Base-by-base conservation (phyloP, 345 rosid genomes). In the Linum lewisii region DNA sequence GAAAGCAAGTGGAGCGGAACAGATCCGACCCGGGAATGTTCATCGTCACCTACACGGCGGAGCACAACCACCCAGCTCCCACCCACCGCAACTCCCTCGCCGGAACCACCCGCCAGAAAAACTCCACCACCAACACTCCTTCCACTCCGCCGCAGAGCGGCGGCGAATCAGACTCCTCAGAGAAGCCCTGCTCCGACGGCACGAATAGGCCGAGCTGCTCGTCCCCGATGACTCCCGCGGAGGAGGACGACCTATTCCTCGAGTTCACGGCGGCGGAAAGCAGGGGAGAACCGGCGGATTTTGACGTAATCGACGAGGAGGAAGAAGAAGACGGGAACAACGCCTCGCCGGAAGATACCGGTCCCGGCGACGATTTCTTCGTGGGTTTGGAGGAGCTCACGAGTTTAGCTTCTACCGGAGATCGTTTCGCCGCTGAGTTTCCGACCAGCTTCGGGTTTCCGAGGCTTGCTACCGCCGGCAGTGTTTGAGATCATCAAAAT, bases 1-100 rank as follows among this genome's bases (percentile, higher is more conserved):
- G 99, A 47, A 90, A 93, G 70, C 99, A 93, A 77, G 96, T 87
- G 79, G 97, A 93, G 85, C 78, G 96, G 63, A 82, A 87, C 78
- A 87, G 95, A 93, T 85, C 97, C 75, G 87, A 93, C 71, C 96
- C 99, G 49, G 71, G 72, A 22, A 84, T 85, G 84, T 90, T 87
- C 81, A 83, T 85, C 45, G 87, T 94, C 59, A 94, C 99, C 32
- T 94, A 85, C 76, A 87, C 99, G 26, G 95, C 82, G 21, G 99
- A 94, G 76, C 99, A 94, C 66, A 85, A 78, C 73, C 97, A 94
- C 74, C 87, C 88, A 10, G 95, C 92, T 38, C 99, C 99, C 0
- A 82, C 96, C 3, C 99, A 94, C 79, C 81, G 92, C 16, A 90
- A 85, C 70, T 94, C 97, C 11, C 96, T 90, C 32, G 96, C 96